Evolutionary conservation across 306 rosid species (phyloP).

Genomic region (Rubus idaeus): DNA sequence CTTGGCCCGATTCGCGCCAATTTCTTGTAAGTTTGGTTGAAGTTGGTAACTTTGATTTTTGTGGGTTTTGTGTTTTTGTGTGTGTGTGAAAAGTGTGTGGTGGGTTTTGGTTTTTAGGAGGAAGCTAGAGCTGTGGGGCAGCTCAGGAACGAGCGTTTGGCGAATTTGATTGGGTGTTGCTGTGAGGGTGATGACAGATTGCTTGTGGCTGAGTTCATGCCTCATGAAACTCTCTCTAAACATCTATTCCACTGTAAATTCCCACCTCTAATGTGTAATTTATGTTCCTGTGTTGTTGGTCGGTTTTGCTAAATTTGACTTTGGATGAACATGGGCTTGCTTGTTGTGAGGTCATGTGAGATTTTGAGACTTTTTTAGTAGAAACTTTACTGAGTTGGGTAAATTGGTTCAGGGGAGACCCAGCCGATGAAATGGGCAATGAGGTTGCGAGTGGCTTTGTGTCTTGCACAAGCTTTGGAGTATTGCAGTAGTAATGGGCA

Average conservation of each 20-base stretch:
- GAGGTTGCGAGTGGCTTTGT: conserved; percentile 97
- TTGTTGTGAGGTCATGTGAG: neutral
- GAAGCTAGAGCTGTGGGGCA: conserved; percentile 90
- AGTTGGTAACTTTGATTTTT: neutral
- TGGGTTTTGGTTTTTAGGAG: conserved; percentile 50
- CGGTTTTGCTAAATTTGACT: neutral
- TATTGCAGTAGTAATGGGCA: conserved; percentile 85
- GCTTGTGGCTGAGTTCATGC: conserved; percentile 97
- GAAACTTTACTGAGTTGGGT: neutral
- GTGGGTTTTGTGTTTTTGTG: conserved; percentile 8
- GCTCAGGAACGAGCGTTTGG: conserved; percentile 68
- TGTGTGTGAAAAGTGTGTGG: neutral
- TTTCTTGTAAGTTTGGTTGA: conserved; percentile 58
- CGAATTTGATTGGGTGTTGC: conserved; percentile 91
- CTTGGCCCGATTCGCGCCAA: conserved; percentile 99
- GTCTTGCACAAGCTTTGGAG: conserved; percentile 93
- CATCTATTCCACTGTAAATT: conserved; percentile 91
- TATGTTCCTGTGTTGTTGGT: neutral
- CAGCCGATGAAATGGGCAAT: conserved; percentile 99
- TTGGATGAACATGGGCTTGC: neutral
- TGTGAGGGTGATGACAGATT: conserved; percentile 89
- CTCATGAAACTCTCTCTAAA: conserved; percentile 90
- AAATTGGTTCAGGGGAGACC: conserved; percentile 66
- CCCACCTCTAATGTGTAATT: neutral
- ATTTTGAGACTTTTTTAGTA: neutral